phyloP scores from a whole-genome alignment of 345 rosid genomes.

The Aethionema arabicum region DNA sequence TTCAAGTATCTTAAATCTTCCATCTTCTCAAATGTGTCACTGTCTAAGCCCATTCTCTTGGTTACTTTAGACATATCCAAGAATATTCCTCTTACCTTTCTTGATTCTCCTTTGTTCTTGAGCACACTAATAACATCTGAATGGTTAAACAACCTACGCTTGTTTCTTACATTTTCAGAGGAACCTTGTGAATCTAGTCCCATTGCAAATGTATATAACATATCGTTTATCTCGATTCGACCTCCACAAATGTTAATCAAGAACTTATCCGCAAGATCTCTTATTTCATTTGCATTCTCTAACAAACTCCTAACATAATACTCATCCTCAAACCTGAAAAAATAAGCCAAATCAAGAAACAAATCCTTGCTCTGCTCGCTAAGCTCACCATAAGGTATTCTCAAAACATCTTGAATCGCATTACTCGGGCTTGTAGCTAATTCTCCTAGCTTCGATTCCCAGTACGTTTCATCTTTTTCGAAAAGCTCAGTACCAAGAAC shows the following conservation, averaged over 20 bases:
- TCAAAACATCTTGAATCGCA: slow-evolving; percentile 20
- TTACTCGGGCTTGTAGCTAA: slow-evolving; percentile 12
- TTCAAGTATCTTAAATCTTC: slow-evolving; percentile 34
- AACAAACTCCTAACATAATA: slow-evolving; percentile 10
- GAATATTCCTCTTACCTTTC: slow-evolving; percentile 28
- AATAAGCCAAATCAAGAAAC: slow-evolving; percentile 45
- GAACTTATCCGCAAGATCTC: slow-evolving; percentile 27
- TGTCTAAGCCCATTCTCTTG: background rate
- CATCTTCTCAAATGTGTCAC: slow-evolving; percentile 24
- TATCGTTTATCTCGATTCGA: slow-evolving; percentile 31
- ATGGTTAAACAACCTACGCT: slow-evolving; percentile 10
- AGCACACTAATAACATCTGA: slow-evolving; percentile 6
- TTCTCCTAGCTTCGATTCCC: slow-evolving; percentile 26
- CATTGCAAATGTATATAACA: slow-evolving; percentile 33
- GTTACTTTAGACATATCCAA: slow-evolving; percentile 23
- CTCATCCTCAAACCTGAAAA: slow-evolving; percentile 20
- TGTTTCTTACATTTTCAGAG: background rate
- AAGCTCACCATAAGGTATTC: slow-evolving; percentile 35
- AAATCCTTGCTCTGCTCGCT: slow-evolving; percentile 3
- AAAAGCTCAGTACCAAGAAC: slow-evolving; percentile 29
- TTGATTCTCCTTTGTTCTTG: background rate
- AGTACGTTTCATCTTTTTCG: background rate
- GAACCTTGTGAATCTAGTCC: slow-evolving; percentile 13
- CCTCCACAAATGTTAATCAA: slow-evolving; percentile 25
- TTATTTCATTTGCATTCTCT: slow-evolving; percentile 14